Conservation (phyloP, 2,329 filamentous ascomycete genomes). For the Aspergillus unguis region DNA sequence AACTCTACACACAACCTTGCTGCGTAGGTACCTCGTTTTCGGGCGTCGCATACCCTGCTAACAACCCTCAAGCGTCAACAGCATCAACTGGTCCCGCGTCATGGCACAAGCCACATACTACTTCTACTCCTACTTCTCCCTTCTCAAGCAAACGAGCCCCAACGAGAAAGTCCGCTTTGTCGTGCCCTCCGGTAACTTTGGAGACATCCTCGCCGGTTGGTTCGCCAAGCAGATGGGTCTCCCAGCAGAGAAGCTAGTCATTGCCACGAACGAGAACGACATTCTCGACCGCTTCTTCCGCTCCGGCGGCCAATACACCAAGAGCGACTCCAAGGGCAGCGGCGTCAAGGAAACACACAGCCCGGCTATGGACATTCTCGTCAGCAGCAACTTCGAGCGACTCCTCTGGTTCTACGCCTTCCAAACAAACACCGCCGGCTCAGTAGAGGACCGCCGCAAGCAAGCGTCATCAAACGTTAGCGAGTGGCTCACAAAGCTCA, state of each 20-base stretch:
- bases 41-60: not conserved
- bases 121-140: constrained; percentile 87
- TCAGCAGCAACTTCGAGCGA: constrained; percentile 94
- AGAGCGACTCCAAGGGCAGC: constrained; percentile 61
- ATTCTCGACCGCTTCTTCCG: constrained; percentile 91
- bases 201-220: constrained; percentile 83
- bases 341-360: constrained; percentile 88
- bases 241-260: constrained; percentile 79
- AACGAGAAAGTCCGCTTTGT: constrained; percentile 68
- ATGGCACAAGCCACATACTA: constrained; percentile 97
- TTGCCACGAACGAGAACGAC: constrained; percentile 96
- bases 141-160: constrained; percentile 61
- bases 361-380: constrained; percentile 96
- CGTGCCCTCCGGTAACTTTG: constrained; percentile 94
- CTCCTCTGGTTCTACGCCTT: constrained; percentile 87
- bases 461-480: constrained; percentile 69
- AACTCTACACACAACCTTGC: constrained; percentile 81
- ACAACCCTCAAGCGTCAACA: constrained; percentile 62
- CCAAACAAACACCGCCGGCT: constrained; percentile 54
- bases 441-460: constrained; percentile 46
- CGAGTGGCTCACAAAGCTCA: constrained; percentile 75
- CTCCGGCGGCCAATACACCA: constrained; percentile 77
- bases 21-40: constrained; percentile 44
- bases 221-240: constrained; percentile 90
- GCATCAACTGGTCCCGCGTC: constrained; percentile 94